Conservation (phyloP, 208 protist genomes). For the Wallacemonas collosoma region DNA sequence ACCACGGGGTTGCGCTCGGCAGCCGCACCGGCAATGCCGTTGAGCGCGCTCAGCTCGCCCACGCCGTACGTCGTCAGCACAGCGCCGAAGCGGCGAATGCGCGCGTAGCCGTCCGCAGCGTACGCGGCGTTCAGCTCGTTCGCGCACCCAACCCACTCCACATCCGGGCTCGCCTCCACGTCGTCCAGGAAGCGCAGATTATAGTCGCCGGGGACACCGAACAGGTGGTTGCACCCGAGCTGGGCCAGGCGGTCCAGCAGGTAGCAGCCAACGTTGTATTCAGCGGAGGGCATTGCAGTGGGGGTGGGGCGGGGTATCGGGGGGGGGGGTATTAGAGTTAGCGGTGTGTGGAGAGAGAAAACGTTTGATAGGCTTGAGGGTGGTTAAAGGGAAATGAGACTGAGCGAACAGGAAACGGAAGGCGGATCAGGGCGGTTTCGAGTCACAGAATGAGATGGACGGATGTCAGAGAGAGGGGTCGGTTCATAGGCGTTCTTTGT, state of each 20-base stretch:
- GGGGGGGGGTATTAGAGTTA: background rate
- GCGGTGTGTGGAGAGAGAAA: background rate
- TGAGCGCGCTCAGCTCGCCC: constrained; percentile 51
- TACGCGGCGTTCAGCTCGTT: constrained; percentile 64
- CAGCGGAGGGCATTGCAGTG: constrained; percentile 30
- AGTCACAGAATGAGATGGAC: too few species aligned
- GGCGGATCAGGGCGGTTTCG: too few species aligned
- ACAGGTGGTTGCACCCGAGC: constrained; percentile 35
- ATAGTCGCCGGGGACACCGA: constrained; percentile 58
- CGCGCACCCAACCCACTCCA: constrained; percentile 51
- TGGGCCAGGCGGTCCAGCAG: constrained; percentile 43
- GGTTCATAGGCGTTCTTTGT: too few species aligned
- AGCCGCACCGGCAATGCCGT: constrained; percentile 38
- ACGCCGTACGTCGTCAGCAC: constrained; percentile 57
- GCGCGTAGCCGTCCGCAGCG: constrained; percentile 49
- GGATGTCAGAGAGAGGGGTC: too few species aligned
- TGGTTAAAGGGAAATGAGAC: too few species aligned
- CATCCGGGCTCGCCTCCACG: constrained; percentile 25
- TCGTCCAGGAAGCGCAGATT: constrained; percentile 57
- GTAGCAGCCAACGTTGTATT: constrained; percentile 52
- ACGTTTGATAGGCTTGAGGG: too few species aligned
- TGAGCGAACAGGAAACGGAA: too few species aligned
- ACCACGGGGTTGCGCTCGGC: constrained; percentile 39
- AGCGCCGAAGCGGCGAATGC: constrained; percentile 44
- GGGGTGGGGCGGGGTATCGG: background rate